Base-by-base conservation (phyloP, 768 basidiomycete species). In the Lyophyllum atratum region DNA sequence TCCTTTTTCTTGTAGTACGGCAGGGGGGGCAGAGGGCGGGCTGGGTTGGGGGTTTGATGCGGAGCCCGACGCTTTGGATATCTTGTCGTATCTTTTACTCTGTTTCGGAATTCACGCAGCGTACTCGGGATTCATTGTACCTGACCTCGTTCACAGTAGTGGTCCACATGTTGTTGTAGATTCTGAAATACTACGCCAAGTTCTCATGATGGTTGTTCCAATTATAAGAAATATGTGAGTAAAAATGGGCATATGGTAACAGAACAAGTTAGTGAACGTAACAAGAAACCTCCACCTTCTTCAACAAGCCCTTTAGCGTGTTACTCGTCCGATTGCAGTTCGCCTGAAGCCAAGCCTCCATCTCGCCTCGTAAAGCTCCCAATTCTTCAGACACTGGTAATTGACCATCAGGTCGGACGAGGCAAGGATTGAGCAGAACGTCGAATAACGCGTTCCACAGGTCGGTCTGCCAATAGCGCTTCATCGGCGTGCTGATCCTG, bases 381-480 rank as follows among this genome's bases (percentile, higher is more conserved):
- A 98, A 70, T 70, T 90, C 87, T 47, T 85, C 80, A 49, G 80
- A 83, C 33, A 98, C 76, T 0, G 96, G 96, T 42, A 98, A 69
- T 15, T 76, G 68, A 17, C 83, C 81, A 51, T 84, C 84, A 12
- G 77, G 67, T 14, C 81, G 78, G 17, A 84, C 81, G n/a, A 77
- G 62, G 34, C 77, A 73, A 1, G 97, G 90, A 71, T 98, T 98
- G 56, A 99, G 85, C 54, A 98, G 74, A 26, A 89, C 61, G 64
- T 95, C 90, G 69, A 99, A 98, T 43, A 97, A 66, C 52, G 81
- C 72, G 31, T 76, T 88, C 93, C 97, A 96, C 22, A 96, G 72
- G 22, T 92, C 89, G 44, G 78, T 82, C 72, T 98, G 95, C 93
- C 97, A 98, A 71, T 99, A 99, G 57, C 97, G 81, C 68, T 94